Conservation (phyloP, 208 protist genomes). For the Trypanosoma vivax region DNA sequence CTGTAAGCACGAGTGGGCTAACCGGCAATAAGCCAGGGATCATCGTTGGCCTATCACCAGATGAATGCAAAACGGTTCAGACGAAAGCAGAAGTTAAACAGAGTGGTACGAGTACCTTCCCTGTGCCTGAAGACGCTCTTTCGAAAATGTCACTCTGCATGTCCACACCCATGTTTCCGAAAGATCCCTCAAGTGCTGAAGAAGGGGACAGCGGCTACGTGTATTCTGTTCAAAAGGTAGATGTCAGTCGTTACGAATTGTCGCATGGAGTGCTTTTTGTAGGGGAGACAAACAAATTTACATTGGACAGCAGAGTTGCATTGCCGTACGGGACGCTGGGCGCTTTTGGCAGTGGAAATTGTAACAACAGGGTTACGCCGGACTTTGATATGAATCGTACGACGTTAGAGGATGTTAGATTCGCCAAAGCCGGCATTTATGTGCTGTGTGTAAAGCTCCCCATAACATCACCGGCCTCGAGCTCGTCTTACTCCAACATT, state of each 20-base stretch:
- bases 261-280: constrained; percentile 38
- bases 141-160: constrained; percentile 35
- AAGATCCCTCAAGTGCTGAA: neutral
- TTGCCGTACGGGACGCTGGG: constrained; percentile 13
- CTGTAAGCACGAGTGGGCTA: constrained; percentile 35
- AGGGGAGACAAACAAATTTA: constrained; percentile 18
- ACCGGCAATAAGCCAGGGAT: constrained; percentile 19
- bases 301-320: constrained; percentile 30
- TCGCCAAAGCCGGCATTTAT: constrained; percentile 31
- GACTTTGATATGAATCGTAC: constrained; percentile 25
- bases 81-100: too few relatives aligned
- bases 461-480: neutral
- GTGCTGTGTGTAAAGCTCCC: constrained; percentile 41
- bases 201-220: constrained; percentile 16
- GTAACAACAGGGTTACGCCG: neutral
- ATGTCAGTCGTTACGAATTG: constrained; percentile 32
- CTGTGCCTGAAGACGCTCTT: constrained; percentile 28
- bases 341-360: constrained; percentile 6
- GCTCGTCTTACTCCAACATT: constrained; percentile 12
- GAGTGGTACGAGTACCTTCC: constrained; percentile 28
- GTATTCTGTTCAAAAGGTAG: constrained; percentile 30
- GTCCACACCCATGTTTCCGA: constrained; percentile 31
- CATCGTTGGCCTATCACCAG: constrained; percentile 40
- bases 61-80: too few relatives aligned
- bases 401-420: constrained; percentile 19